Evolutionary conservation across 2,329 filamentous ascomycete species (phyloP), one percentile per base, ranked within the genome.

Genomic region (Penicillium decumbens): DNA sequence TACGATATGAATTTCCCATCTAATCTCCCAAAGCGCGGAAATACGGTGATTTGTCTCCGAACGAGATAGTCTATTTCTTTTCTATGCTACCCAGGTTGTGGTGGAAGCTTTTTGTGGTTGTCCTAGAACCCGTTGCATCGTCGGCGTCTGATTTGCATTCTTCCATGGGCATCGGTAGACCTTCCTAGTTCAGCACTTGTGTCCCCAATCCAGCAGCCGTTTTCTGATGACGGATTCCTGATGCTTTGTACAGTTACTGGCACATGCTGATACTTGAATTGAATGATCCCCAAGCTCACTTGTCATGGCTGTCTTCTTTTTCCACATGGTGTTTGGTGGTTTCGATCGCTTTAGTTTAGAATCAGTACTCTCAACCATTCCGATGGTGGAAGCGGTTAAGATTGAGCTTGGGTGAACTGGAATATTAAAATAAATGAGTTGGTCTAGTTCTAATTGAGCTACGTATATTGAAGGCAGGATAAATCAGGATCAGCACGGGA

Each of bases 81-180:
- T 40, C 20, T 23, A 27, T 27, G 24, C 33, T 43, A 7, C 13
- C 7, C 15, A 0, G 32, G 33, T 27, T 30, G 24, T 38, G 41
- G 39, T 32, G 24, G 41, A 23, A 37, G 25, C 23, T 32, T 45
- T 25, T 29, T 18, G 20, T 38, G 29, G 40, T 30, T 27, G 20
- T 44, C n/a, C n/a, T 32, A 43, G 35, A 48, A 18, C 18, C 46
- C 39, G 45, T 54, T 56, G 55, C 55, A 57, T 57, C 25, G 10
- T 32, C 42, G 53, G 55, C 53, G 55, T 54, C 48, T 42, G 9
- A 28, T 44, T 51, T 41, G 50, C 52, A 24, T 46, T 41, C 53
- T 49, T 46, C 39, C 24, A 9, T 20, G 29, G 48, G 44, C 41
- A 45, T 42, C 15, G 47, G 38, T 42, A 20, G 37, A 33, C 44